A percentile compares a stretch with the other conserved stretches of the same genome.
These are phyloP conservation scores for Paramecium caudatum DNA, from an alignment of 73 alveolate species.

Conservation along the genomic window DNA sequence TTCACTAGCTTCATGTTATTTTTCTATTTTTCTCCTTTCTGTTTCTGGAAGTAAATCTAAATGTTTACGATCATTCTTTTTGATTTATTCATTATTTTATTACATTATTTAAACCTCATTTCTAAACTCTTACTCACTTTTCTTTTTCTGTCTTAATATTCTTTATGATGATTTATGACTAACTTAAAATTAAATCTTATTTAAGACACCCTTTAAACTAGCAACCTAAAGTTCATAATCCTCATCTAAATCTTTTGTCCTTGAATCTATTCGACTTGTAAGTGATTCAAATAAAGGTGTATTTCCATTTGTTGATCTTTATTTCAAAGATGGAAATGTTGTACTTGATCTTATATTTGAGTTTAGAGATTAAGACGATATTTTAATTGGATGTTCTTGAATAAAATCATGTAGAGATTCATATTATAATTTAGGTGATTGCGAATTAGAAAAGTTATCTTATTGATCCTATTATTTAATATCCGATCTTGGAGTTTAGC, in stretches of 20 bases:
- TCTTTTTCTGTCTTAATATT: conserved; percentile 20
- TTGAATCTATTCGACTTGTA: conserved; percentile 20
- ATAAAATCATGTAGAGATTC: conserved; percentile 1
- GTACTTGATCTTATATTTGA: neutral
- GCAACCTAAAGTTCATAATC: conserved; percentile 18
- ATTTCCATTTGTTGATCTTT: neutral
- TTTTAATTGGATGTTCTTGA: conserved; percentile 34
- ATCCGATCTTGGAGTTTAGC: neutral
- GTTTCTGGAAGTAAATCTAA: conserved; percentile 13
- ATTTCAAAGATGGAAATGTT: neutral
- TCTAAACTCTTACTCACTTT: conserved; percentile 44
- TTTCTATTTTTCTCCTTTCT: neutral
- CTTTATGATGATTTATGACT: conserved; percentile 17
- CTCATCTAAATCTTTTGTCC: conserved; percentile 11
- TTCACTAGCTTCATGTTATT: conserved; percentile 2
- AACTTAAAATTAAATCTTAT: conserved; percentile 12
- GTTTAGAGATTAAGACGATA: neutral
- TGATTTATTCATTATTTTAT: neutral
- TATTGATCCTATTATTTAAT: no score
- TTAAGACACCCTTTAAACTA: conserved; percentile 24
- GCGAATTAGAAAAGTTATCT: no score
- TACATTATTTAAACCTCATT: conserved; percentile 21
- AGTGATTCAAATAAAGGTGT: neutral
- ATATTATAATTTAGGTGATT: neutral
- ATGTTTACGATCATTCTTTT: neutral